Percentiles rank a stretch among this genome's conserved stretches.
These are phyloP conservation scores for Penicillium chermesinum DNA, from an alignment of 495 filamentous ascomycete species.

Conservation along the genomic window DNA sequence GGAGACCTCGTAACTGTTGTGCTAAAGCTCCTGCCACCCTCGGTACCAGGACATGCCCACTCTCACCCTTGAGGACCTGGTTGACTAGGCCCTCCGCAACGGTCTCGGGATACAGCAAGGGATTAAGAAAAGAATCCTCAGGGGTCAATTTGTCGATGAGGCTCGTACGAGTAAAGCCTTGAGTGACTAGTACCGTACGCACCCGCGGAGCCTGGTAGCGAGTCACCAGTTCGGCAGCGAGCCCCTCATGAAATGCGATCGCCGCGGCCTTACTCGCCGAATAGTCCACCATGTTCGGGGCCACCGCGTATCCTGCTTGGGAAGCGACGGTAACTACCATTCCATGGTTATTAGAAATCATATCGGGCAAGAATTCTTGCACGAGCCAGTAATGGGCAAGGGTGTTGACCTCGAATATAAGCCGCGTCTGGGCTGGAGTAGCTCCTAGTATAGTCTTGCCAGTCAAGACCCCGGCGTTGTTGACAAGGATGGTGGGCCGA, in stretches of 20 bases:
- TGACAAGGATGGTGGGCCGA: constrained; percentile 65
- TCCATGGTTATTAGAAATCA: constrained; percentile 61
- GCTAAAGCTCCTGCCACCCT: constrained; percentile 26
- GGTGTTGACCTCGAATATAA: constrained; percentile 69
- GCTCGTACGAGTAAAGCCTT: constrained; percentile 56
- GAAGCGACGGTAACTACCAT: constrained; percentile 71
- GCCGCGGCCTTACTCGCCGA: constrained; percentile 62
- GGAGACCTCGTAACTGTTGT: constrained; percentile 30
- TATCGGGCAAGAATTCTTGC: constrained; percentile 62
- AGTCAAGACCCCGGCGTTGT: constrained; percentile 67
- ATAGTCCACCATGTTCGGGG: constrained; percentile 67
- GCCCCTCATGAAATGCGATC: constrained; percentile 63
- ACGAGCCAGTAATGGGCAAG: constrained; percentile 61
- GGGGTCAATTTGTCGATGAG: constrained; percentile 56
- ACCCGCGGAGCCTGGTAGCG: constrained; percentile 60
- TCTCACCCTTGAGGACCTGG: constrained; percentile 52
- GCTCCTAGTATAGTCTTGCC: constrained; percentile 55
- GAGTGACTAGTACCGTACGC: constrained; percentile 61
- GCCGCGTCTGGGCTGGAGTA: constrained; percentile 50
- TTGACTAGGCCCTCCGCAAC: constrained; percentile 60
- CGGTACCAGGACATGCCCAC: constrained; percentile 55
- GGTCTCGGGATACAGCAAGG: constrained; percentile 54
- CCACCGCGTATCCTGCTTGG: constrained; percentile 52
- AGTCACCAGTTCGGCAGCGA: constrained; percentile 56
- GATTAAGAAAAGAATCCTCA: constrained; percentile 51